A percentile compares a stretch with the other conserved stretches of the same genome.
These are phyloP conservation scores for Choiromyces venosus DNA, from an alignment of 495 filamentous ascomycete species.

Conservation along the genomic window DNA sequence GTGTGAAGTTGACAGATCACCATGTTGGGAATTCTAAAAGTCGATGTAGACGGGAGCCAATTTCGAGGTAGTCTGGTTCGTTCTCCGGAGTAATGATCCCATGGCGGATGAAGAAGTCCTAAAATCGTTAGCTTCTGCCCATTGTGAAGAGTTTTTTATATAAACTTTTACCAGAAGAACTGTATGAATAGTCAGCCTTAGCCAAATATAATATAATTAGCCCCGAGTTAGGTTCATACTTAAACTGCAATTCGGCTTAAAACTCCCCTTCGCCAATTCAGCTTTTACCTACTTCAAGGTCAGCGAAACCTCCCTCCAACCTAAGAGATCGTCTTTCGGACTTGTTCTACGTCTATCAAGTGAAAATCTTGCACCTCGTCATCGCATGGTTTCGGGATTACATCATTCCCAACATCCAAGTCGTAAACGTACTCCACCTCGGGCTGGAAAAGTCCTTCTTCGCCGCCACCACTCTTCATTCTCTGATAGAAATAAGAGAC, in stretches of 20 bases:
- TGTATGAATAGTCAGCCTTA: neutral
- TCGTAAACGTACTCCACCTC: constrained; percentile 89
- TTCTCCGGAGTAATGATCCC: constrained; percentile 75
- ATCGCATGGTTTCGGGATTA: constrained; percentile 69
- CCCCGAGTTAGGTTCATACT: constrained; percentile 10
- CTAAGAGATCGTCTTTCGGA: constrained; percentile 37
- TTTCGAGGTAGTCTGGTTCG: constrained; percentile 74
- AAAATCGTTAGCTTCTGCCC: constrained; percentile 51
- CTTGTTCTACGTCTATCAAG: constrained; percentile 67
- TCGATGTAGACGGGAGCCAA: constrained; percentile 69
- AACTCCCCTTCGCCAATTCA: constrained; percentile 64
- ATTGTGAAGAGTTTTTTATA: neutral
- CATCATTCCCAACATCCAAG: constrained; percentile 63
- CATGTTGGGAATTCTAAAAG: constrained; percentile 66
- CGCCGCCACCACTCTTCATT: constrained; percentile 71
- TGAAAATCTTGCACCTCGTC: constrained; percentile 83
- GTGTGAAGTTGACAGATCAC: constrained; percentile 2
- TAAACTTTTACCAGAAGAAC: neutral
- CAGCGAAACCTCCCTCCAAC: neutral
- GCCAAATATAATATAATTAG: neutral
- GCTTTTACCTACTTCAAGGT: constrained; percentile 45
- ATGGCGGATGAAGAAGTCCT: constrained; percentile 84
- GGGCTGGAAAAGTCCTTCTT: constrained; percentile 80
- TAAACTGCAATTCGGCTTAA: constrained; percentile 90
- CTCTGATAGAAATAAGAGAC: constrained; percentile 83